phyloP scores from a whole-genome alignment of 768 basidiomycete genomes.

The Termitomyces titanicus region DNA sequence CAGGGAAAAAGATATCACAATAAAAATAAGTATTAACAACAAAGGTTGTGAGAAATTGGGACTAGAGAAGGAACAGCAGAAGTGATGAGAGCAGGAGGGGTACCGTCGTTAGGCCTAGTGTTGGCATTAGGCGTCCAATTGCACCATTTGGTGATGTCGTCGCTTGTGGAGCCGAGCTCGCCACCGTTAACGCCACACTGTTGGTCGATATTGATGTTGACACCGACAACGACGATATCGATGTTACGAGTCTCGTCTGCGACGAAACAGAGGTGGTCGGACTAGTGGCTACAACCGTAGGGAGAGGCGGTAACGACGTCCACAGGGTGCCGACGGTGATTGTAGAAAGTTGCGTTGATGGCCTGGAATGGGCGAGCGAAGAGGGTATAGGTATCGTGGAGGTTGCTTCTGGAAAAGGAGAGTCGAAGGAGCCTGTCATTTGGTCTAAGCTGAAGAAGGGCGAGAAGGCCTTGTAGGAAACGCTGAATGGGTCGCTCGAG shows the following conservation, averaged over 20 bases:
- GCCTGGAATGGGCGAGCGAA: slow-evolving; percentile 30
- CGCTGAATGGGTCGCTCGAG: slow-evolving; percentile 20
- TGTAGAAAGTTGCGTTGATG: slow-evolving; percentile 32
- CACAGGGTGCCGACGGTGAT: slow-evolving; percentile 34
- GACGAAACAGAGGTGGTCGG: slow-evolving; percentile 7
- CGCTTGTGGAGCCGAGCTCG: not conserved
- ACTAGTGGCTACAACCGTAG: slow-evolving; percentile 1
- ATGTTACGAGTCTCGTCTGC: slow-evolving; percentile 17
- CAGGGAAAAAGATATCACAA: slow-evolving; percentile 19
- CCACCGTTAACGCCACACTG: not conserved
- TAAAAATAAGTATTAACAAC: slow-evolving; percentile 19
- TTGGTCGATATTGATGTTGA: slow-evolving; percentile 11
- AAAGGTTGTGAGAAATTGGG: not conserved
- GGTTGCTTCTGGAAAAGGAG: slow-evolving; percentile 47
- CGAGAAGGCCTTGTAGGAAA: slow-evolving; percentile 41
- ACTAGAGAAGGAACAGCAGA: slow-evolving; percentile 7
- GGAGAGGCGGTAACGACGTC: slow-evolving; percentile 18
- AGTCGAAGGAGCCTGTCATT: slow-evolving; percentile 58
- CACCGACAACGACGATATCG: slow-evolving; percentile 11
- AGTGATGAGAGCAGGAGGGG: not conserved
- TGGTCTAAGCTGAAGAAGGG: slow-evolving; percentile 52
- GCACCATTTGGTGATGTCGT: slow-evolving; percentile 9
- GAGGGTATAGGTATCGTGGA: slow-evolving; percentile 37
- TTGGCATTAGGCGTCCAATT: not conserved
- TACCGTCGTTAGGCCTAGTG: not conserved